Conservation (phyloP, 2,329 filamentous ascomycete species). For the Fusarium zealandicum region DNA sequence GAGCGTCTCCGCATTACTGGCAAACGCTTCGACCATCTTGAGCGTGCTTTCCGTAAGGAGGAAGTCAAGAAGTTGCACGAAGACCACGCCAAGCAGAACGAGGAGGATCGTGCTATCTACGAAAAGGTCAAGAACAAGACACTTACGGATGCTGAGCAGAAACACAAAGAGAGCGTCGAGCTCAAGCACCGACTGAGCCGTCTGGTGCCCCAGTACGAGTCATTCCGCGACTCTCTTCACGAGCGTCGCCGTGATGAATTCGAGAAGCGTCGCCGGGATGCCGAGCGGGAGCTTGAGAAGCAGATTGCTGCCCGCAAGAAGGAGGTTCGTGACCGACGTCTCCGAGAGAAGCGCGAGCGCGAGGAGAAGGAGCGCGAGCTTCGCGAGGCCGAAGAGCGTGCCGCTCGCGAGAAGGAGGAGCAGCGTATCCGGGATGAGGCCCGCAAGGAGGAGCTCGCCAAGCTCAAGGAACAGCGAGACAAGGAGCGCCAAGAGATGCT, state of each 20-base stretch:
- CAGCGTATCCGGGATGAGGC: conserved; percentile 81
- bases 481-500: conserved; percentile 72
- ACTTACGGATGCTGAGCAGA: conserved; percentile 79
- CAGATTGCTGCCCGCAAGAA: conserved; percentile 88
- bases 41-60: conserved; percentile 95
- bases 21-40: conserved; percentile 95
- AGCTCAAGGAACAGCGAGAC: conserved; percentile 70
- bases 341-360: conserved; percentile 81
- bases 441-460: conserved; percentile 73
- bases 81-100: conserved; percentile 85
- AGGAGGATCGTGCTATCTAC: conserved; percentile 79
- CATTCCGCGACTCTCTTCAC: conserved; percentile 81
- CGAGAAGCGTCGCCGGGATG: conserved; percentile 89
- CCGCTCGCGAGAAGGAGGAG: conserved; percentile 83
- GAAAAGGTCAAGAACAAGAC: conserved; percentile 80
- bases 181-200: conserved; percentile 91
- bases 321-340: conserved; percentile 83
- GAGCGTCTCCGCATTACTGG: conserved; percentile 90
- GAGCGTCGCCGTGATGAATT: conserved; percentile 93
- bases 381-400: conserved; percentile 86
- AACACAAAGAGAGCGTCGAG: conserved; percentile 90
- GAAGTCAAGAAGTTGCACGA: conserved; percentile 88
- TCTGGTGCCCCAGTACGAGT: conserved; percentile 83
- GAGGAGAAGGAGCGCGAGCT: conserved; percentile 83
- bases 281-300: conserved; percentile 90